A percentile compares a stretch with the other conserved stretches of the same genome.
Evolutionary conservation across 2,329 filamentous ascomycete genomes (phyloP).

Genomic region (Bipolaris oryzae): DNA sequence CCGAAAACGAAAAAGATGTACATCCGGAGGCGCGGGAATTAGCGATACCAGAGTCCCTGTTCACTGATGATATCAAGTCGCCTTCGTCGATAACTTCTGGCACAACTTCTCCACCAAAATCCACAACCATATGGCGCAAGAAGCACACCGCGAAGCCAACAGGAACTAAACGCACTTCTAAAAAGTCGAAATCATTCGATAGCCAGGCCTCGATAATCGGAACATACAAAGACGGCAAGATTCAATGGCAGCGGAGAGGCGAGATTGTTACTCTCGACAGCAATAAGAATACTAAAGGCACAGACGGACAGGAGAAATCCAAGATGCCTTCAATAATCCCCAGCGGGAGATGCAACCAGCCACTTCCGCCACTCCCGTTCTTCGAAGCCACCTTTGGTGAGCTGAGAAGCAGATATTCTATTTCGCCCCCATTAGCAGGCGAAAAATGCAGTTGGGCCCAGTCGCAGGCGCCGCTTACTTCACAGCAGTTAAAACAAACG

Average conservation of each 20-base stretch:
- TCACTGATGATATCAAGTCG: slow-evolving; percentile 36
- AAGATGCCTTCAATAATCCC: slow-evolving; percentile 49
- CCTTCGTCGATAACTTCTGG: slow-evolving; percentile 24
- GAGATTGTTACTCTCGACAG: slow-evolving; percentile 6
- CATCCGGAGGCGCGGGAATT: slow-evolving; percentile 49
- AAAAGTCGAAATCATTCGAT: neutral
- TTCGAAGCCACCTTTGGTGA: slow-evolving; percentile 34
- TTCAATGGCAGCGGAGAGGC: slow-evolving; percentile 48
- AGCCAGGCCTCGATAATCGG: slow-evolving; percentile 46
- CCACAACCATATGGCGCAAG: slow-evolving; percentile 24
- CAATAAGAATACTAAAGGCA: slow-evolving; percentile 14
- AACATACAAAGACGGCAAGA: slow-evolving; percentile 53
- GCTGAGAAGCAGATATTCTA: slow-evolving; percentile 25
- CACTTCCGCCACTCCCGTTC: slow-evolving; percentile 38
- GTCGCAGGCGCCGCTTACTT: slow-evolving; percentile 18
- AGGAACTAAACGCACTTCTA: slow-evolving; percentile 17
- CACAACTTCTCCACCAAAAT: slow-evolving; percentile 23
- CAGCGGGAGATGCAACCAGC: slow-evolving; percentile 35
- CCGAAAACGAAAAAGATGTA: slow-evolving; percentile 29
- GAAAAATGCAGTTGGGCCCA: slow-evolving; percentile 30
- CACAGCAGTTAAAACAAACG: slow-evolving; percentile 24
- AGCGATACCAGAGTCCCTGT: slow-evolving; percentile 24
- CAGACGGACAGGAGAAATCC: slow-evolving; percentile 32
- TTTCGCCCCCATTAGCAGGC: slow-evolving; percentile 44
- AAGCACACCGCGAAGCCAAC: slow-evolving; percentile 13